Evolutionary conservation across 305 asterid species (phyloP), one percentile per base, ranked within the genome.

Genomic region (Solanum aculeatissimum): DNA sequence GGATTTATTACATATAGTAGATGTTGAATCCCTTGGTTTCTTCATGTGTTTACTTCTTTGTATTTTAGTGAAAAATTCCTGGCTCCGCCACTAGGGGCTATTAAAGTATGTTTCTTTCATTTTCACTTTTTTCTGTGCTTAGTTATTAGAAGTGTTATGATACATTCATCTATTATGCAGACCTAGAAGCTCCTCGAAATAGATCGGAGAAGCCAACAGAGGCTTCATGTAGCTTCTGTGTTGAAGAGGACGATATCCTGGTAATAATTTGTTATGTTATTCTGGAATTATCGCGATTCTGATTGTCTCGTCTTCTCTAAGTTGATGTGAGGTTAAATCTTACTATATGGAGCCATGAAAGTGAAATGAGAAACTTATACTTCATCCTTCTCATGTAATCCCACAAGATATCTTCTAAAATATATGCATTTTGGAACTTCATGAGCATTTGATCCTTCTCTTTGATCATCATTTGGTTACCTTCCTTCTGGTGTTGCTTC

Each of bases 171-270:
- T 72, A 45, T 51, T 84, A 80, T 87, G 83, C 91, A 96, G 99
- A 96, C 82, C 77, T 91, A 81, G 99, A 92, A 90, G 97, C 98
- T 82, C 98, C 98, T 86, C 93, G 95, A 88, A 92, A 95, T 90
- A 96, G 99, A 85, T 88, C 94, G 89, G 97, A 95, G 86, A 85
- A 89, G 68, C 94, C 93, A 69, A 81, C 86, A 58, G 98, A 93
- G 88, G 85, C 92, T 87, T 88, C 88, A 42, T 85, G 87, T 11
- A 88, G 92, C 85, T 86, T 90, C 85, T 90, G 84, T 84, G 75
- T 89, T 78, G 93, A 89, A 77, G 91, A 91, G 85, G 94, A 95
- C 69, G 90, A 91, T 83, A 75, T 86, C 70, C 89, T 86, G 93
- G 99, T 94, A 96, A 83, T 35, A 86, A 53, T 90, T 83, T 71